phyloP scores from a whole-genome alignment of 2,329 filamentous ascomycete genomes.

The Trichoderma sp. region DNA sequence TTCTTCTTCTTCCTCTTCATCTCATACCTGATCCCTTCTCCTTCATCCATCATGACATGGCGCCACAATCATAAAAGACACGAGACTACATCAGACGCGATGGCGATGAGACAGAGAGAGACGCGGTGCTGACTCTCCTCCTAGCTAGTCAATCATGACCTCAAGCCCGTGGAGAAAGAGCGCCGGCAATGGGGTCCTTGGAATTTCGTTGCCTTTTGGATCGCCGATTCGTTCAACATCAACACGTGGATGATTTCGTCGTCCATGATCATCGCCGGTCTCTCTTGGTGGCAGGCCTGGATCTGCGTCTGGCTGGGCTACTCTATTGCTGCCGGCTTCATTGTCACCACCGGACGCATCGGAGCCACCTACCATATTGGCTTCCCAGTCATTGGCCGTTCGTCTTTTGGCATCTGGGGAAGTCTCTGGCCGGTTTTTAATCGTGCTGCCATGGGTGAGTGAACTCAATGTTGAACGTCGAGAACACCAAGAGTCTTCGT shows the following conservation, averaged over 20 bases:
- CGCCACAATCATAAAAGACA: background rate
- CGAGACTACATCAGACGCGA: background rate
- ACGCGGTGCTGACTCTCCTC: constrained; percentile 10
- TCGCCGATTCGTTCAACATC: constrained; percentile 82
- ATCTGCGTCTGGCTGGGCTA: constrained; percentile 88
- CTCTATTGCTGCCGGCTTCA: constrained; percentile 69
- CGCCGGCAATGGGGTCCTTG: constrained; percentile 79
- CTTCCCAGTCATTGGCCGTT: constrained; percentile 75
- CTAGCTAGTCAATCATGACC: constrained; percentile 75
- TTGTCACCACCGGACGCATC: constrained; percentile 75
- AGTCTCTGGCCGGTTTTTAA: constrained; percentile 87
- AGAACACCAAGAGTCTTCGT: background rate
- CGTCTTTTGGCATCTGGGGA: constrained; percentile 87
- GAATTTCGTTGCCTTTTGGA: constrained; percentile 89
- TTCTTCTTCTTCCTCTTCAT: background rate
- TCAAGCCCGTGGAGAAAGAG: constrained; percentile 75
- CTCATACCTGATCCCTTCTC: background rate
- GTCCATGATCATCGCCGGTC: constrained; percentile 70
- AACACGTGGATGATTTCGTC: constrained; percentile 95
- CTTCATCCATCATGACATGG: background rate
- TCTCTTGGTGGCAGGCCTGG: constrained; percentile 92
- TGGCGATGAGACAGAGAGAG: background rate
- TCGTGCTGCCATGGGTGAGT: constrained; percentile 69
- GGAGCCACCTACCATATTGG: constrained; percentile 86
- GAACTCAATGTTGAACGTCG: background rate